Evolutionary conservation across 2,329 filamentous ascomycete species (phyloP).

Genomic region (Talaromyces amestolkiae): DNA sequence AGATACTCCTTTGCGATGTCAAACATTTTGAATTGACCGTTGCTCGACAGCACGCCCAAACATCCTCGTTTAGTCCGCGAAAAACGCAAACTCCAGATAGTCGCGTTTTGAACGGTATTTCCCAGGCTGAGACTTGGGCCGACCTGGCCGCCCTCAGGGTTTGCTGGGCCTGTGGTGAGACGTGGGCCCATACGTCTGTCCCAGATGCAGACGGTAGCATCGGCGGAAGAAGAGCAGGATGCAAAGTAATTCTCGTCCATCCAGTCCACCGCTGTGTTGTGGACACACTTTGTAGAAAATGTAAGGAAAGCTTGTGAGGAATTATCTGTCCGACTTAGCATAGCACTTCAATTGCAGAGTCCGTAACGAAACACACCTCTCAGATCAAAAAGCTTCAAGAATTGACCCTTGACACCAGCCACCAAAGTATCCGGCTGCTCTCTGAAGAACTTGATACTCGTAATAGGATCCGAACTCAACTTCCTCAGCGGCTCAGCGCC

Average conservation of each 20-base stretch:
- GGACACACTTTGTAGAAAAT: conserved; percentile 59
- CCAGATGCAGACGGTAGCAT: conserved; percentile 62
- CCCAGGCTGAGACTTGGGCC: conserved; percentile 58
- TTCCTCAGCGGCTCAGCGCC: conserved; percentile 55
- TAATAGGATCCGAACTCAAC: conserved; percentile 60
- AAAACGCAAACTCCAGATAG: conserved; percentile 63
- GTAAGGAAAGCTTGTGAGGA: conserved; percentile 44
- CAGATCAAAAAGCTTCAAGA: conserved; percentile 61
- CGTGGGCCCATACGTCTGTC: conserved; percentile 53
- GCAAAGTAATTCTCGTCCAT: conserved; percentile 65
- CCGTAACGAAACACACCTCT: conserved; percentile 45
- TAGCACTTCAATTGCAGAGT: neutral
- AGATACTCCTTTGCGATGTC: conserved; percentile 54
- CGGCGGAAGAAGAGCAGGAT: conserved; percentile 54
- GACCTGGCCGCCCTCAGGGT: conserved; percentile 35
- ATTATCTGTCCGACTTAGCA: conserved; percentile 29
- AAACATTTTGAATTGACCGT: conserved; percentile 58
- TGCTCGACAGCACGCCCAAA: conserved; percentile 59
- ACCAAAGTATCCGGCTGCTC: conserved; percentile 60
- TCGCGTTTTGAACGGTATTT: conserved; percentile 53
- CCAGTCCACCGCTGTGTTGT: conserved; percentile 63
- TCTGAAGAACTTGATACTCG: conserved; percentile 63
- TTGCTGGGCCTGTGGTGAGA: conserved; percentile 36
- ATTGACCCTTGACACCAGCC: conserved; percentile 60
- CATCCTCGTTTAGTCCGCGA: conserved; percentile 58